These are phyloP conservation scores for Salvia sclarea DNA, from an alignment of 305 asterid species.

Conservation along the genomic window DNA sequence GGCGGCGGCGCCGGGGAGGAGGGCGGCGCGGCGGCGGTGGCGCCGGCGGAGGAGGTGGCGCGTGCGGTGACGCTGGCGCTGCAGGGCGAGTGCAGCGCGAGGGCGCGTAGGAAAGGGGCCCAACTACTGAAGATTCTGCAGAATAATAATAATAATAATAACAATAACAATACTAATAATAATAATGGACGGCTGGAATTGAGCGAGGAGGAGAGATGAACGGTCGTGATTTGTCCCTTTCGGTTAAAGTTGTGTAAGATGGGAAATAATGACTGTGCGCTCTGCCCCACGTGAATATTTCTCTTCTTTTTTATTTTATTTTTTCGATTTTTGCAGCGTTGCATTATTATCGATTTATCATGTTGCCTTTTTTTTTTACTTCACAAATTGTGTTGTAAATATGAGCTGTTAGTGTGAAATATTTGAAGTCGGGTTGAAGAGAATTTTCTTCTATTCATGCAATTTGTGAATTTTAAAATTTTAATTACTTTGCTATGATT, in stretches of 20 bases:
- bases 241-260: background rate
- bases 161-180: too few species aligned
- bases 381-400: background rate
- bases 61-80: conserved; percentile 79
- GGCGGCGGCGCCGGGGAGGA: conserved; percentile 50
- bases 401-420: background rate
- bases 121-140: conserved; percentile 75
- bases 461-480: too few species aligned
- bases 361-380: background rate
- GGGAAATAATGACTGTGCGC: conserved; percentile 27
- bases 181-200: conserved; percentile 46
- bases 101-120: conserved; percentile 77
- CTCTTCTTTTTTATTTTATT: background rate
- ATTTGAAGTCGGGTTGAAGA: background rate
- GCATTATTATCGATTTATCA: background rate
- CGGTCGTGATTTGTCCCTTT: conserved; percentile 28
- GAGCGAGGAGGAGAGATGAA: conserved; percentile 38
- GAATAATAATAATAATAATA: too few species aligned
- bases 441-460: too few species aligned
- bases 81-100: conserved; percentile 69
- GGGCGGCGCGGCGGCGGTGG: conserved; percentile 40
- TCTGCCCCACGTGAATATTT: conserved; percentile 11
- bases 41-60: conserved; percentile 85
- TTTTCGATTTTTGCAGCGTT: background rate
- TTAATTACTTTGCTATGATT: too few species aligned